Percentiles rank a stretch among this genome's conserved stretches.
These are phyloP conservation scores for Chimonanthus praecox DNA, from an alignment of 164 flowering plant species.

Conservation along the genomic window DNA sequence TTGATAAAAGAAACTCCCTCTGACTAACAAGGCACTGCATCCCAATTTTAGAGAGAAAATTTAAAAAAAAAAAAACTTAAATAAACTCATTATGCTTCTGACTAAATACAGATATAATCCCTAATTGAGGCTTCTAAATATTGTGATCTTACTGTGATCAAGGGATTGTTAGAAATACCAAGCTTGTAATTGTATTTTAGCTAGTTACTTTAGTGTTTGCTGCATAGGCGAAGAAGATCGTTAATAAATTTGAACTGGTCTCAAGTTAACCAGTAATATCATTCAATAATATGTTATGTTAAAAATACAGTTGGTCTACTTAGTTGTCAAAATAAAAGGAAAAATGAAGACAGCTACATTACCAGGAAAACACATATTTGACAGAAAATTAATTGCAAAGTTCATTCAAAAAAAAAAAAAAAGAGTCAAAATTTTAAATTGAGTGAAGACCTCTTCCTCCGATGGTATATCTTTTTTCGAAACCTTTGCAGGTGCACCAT, in stretches of 20 bases:
- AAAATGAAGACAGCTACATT: not conserved
- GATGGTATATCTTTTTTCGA: conserved; percentile 55
- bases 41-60: too few species aligned
- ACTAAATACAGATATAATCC: too few species aligned
- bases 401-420: not conserved
- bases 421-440: not conserved
- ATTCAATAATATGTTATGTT: not conserved
- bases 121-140: too few species aligned
- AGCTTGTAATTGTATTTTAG: not conserved
- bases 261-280: not conserved
- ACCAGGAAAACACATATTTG: not conserved
- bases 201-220: not conserved
- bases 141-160: too few species aligned
- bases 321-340: not conserved
- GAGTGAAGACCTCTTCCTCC: conserved; percentile 45
- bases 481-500: conserved; percentile 76
- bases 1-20: too few species aligned
- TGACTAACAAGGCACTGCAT: too few species aligned
- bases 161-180: not conserved
- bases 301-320: not conserved
- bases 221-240: not conserved
- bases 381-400: not conserved
- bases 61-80: too few species aligned
- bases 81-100: too few species aligned
- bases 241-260: not conserved